These are phyloP conservation scores for Phaeotremella skinneri DNA, from an alignment of 768 basidiomycete genomes.

Conservation along the genomic window DNA sequence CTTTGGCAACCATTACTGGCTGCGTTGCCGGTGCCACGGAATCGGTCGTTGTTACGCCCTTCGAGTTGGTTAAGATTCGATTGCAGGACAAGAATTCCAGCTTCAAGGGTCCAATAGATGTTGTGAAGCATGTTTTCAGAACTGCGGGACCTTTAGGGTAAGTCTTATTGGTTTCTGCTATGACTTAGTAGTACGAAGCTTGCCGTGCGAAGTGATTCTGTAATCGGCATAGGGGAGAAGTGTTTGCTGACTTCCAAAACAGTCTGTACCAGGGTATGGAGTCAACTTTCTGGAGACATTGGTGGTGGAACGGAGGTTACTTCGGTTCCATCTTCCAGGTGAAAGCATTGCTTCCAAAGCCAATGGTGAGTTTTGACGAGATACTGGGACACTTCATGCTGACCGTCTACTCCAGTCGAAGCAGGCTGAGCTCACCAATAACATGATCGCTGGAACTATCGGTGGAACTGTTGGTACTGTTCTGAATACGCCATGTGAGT, in stretches of 20 bases:
- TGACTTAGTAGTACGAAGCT: too few species aligned
- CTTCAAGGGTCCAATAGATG: constrained; percentile 87
- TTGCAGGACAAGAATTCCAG: constrained; percentile 90
- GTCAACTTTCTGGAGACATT: constrained; percentile 84
- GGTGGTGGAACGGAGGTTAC: constrained; percentile 71
- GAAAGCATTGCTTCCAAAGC: constrained; percentile 72
- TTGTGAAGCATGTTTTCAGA: constrained; percentile 71
- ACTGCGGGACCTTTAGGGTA: constrained; percentile 75
- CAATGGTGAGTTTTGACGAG: constrained; percentile 61
- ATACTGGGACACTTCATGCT: neutral
- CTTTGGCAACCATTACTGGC: constrained; percentile 83
- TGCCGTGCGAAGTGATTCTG: constrained; percentile 17
- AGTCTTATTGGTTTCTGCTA: too few species aligned
- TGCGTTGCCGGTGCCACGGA: constrained; percentile 94
- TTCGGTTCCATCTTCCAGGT: constrained; percentile 85
- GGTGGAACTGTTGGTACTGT: constrained; percentile 78
- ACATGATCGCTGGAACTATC: constrained; percentile 83
- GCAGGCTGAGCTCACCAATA: constrained; percentile 75
- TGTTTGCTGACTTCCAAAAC: constrained; percentile 10
- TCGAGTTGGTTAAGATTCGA: constrained; percentile 68
- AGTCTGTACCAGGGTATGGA: constrained; percentile 89
- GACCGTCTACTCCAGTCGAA: constrained; percentile 56
- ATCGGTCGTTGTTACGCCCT: constrained; percentile 84
- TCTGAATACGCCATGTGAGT: constrained; percentile 78
- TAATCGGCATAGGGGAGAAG: constrained; percentile 2